Conservation (phyloP, 1,139 yeast genomes). For the Eremothecium sinecaudum region DNA sequence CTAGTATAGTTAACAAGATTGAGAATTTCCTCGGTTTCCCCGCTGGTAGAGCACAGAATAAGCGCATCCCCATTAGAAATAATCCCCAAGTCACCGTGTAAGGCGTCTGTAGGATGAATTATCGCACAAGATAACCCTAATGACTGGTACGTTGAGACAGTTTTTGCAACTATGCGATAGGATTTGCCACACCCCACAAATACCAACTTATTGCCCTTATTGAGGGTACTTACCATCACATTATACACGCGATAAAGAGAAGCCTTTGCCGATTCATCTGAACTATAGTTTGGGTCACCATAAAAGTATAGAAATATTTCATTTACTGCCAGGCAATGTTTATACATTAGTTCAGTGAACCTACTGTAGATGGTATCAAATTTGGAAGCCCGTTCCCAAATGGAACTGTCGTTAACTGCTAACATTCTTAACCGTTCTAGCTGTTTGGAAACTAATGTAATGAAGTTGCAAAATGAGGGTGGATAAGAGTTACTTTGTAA, state of each 20-base stretch:
- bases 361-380: constrained; percentile 1
- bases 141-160: constrained; percentile 76
- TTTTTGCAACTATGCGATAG: constrained; percentile 64
- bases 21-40: constrained; percentile 71
- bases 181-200: constrained; percentile 82
- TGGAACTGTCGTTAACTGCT: no score
- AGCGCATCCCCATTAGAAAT: constrained; percentile 48
- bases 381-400: no score
- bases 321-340: constrained; percentile 16
- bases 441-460: no score
- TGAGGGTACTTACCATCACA: constrained; percentile 3
- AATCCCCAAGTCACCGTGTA: constrained; percentile 83
- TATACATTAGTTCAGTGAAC: constrained; percentile 13
- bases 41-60: constrained; percentile 64
- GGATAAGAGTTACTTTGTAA: no score
- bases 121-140: constrained; percentile 58
- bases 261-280: background rate
- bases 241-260: background rate
- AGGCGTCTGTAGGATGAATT: constrained; percentile 78
- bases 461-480: no score
- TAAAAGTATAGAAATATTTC: constrained; percentile 12
- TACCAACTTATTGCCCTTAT: constrained; percentile 41
- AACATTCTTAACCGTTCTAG: no score
- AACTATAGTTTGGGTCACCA: background rate
- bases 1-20: constrained; percentile 15